Evolutionary conservation across 495 filamentous ascomycete species (phyloP).

Genomic region (Penicillium ucsense): DNA sequence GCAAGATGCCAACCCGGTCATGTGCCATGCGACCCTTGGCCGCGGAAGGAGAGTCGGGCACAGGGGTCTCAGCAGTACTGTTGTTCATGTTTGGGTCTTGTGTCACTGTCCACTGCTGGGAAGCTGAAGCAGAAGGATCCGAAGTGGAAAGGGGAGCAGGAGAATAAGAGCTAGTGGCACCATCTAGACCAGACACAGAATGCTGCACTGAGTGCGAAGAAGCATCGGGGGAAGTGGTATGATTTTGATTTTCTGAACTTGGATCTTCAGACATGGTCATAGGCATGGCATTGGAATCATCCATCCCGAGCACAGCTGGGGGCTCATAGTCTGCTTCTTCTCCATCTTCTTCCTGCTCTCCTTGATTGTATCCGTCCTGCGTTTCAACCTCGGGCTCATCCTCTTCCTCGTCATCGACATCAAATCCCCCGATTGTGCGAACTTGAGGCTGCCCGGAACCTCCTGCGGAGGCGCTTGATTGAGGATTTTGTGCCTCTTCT

Average conservation of each 20-base stretch:
- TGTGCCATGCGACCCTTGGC: slow-evolving; percentile 54
- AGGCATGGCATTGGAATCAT: slow-evolving; percentile 38
- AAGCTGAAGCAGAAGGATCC: slow-evolving; percentile 34
- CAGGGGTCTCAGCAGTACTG: slow-evolving; percentile 30
- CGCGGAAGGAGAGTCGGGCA: slow-evolving; percentile 31
- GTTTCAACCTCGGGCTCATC: slow-evolving; percentile 13
- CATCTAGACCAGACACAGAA: slow-evolving; percentile 43
- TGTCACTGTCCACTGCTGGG: slow-evolving; percentile 28
- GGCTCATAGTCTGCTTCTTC: slow-evolving; percentile 49
- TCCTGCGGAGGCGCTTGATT: slow-evolving; percentile 25
- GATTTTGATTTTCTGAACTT: slow-evolving; percentile 47
- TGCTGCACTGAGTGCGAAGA: slow-evolving; percentile 44
- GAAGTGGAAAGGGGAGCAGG: slow-evolving; percentile 40
- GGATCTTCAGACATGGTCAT: slow-evolving; percentile 38
- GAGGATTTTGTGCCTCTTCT: slow-evolving; percentile 31
- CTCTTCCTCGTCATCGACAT: slow-evolving; percentile 56
- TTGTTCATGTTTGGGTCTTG: slow-evolving; percentile 29
- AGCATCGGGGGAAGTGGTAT: slow-evolving; percentile 52
- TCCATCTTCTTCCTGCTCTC: slow-evolving; percentile 32
- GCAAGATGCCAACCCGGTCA: slow-evolving; percentile 74
- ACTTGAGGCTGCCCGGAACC: slow-evolving; percentile 42
- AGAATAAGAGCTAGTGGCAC: slow-evolving; percentile 43
- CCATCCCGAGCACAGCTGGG: slow-evolving; percentile 40
- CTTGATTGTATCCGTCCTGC: too few species aligned
- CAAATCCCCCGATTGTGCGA: slow-evolving; percentile 69